Evolutionary conservation across 139 green algal genomes (phyloP), one percentile per base, ranked within the genome.

Genomic region (Chlorella sp.): DNA sequence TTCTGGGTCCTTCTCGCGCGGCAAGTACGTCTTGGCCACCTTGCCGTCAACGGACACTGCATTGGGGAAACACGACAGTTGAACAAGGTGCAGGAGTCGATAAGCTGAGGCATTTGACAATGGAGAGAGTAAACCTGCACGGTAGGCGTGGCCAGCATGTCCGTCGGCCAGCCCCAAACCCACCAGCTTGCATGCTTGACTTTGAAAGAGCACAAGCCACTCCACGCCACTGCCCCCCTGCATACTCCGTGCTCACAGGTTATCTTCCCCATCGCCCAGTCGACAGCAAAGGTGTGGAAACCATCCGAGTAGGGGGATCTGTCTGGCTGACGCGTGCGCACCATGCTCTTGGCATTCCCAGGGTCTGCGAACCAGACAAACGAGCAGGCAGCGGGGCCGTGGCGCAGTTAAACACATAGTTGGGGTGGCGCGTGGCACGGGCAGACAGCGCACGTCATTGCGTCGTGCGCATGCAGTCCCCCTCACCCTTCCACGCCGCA

Each of bases 241-340:
- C 53, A 53, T 19, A 57, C 5, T 0, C 1, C 2, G 57, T 2
- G 24, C 89, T 66, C 80, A 91, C 89, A 42, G n/a, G 83, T 86
- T 14, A 92, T 92, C 34, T 71, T 26, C 39, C 30, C 75, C 3
- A 53, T 3, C 2, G n/a, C 60, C 90, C 90, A 92, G 24, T 89
- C 86, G 9, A 92, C 40, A 0, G 80, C 84, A 22, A 92, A 69
- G 21, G 73, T 80, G 61, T 89, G 79, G 42, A 91, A 91, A 34
- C 37, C 82, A 19, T 89, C 42, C 7, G 86, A 86, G 22, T 64
- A 93, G 36, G 68, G 76, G 12, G 57, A 69, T 53, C 48, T 73
- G 36, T 69, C 87, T 30, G n/a, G 21, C 28, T 75, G 60, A 1
- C 36, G 53, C 12, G 86, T 85, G 53, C 53, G 37, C 21, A 40